Conservation (phyloP, 495 filamentous ascomycete species). For the Astrocystis sublimbata region DNA sequence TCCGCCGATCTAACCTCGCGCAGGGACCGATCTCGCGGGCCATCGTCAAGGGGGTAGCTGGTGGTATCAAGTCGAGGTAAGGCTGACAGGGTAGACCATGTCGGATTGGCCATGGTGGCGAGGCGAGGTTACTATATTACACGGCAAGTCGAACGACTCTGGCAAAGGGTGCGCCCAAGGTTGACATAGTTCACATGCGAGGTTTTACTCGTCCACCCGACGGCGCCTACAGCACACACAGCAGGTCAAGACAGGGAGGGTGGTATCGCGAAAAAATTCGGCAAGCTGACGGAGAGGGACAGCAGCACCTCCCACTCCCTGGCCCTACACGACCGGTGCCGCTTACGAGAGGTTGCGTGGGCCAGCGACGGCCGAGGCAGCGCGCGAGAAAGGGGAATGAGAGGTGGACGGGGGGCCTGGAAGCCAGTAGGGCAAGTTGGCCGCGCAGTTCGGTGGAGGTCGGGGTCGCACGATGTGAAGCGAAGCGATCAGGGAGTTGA, state of each 20-base stretch:
- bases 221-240: not conserved
- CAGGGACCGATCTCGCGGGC: not conserved
- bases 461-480: not conserved
- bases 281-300: slow-evolving; percentile 12
- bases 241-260: slow-evolving; percentile 8
- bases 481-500: not conserved
- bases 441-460: not conserved
- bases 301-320: slow-evolving; percentile 3
- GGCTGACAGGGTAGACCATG: slow-evolving; percentile 16
- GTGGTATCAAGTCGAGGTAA: slow-evolving; percentile 19
- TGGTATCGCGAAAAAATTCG: not conserved
- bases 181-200: slow-evolving; percentile 14
- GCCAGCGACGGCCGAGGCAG: slow-evolving; percentile 2
- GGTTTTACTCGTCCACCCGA: not conserved
- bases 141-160: slow-evolving; percentile 14
- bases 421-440: not conserved
- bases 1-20: slow-evolving; percentile 10
- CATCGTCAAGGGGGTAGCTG: not conserved
- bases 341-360: slow-evolving; percentile 11
- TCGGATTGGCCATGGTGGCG: slow-evolving; percentile 18
- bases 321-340: not conserved
- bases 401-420: not conserved
- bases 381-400: not conserved
- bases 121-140: slow-evolving; percentile 2
- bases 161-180: slow-evolving; percentile 2